Evolutionary conservation across 768 basidiomycete genomes (phyloP).

Genomic region (Rubroboletus satanas): DNA sequence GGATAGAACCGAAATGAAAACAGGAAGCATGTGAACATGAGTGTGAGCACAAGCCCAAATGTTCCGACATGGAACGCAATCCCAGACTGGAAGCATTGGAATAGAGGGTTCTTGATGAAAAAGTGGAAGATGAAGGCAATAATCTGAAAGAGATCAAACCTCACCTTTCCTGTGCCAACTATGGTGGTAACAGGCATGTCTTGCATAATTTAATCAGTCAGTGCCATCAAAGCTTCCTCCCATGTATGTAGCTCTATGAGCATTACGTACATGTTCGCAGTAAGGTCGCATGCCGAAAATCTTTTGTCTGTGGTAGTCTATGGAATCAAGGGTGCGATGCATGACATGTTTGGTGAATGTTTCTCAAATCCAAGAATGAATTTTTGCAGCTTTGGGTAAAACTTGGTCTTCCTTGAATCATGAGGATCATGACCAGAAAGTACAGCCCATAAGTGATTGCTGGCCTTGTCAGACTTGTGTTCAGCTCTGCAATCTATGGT

Average conservation of each 20-base stretch:
- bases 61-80: too few relatives aligned
- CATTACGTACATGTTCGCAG: neutral
- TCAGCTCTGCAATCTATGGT: neutral
- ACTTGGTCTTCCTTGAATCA: neutral
- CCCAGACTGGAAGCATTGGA: too few relatives aligned
- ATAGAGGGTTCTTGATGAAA: too few relatives aligned
- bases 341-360: neutral
- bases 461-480: neutral
- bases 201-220: conserved; percentile 18
- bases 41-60: too few relatives aligned
- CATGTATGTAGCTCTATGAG: neutral
- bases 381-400: neutral
- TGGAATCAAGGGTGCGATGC: neutral
- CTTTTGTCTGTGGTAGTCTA: neutral
- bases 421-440: neutral
- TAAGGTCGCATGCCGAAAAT: conserved; percentile 2
- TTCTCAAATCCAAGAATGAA: conserved; percentile 2
- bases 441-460: neutral
- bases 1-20: too few relatives aligned
- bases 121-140: too few relatives aligned
- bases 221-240: neutral
- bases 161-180: neutral
- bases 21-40: too few relatives aligned
- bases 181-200: neutral
- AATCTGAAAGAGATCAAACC: too few relatives aligned